phyloP scores from a whole-genome alignment of 1,284 basidiomycete genomes.

The Agroathelia rolfsii region DNA sequence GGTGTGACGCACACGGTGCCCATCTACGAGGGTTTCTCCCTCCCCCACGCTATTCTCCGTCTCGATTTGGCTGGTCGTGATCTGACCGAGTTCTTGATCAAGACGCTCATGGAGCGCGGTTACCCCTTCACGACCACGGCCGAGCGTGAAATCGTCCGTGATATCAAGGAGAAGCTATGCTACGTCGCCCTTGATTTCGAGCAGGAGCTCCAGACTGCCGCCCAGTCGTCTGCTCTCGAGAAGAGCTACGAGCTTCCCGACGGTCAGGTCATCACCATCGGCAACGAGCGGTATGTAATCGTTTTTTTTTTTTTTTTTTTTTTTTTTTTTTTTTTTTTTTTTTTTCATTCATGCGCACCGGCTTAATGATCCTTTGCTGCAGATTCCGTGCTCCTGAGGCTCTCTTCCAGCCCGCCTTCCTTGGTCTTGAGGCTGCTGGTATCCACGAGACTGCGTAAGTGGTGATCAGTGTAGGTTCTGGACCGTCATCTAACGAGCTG shows the following conservation, averaged over 20 bases:
- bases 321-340: slow-evolving; percentile 1
- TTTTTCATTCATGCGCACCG: slow-evolving; percentile 4
- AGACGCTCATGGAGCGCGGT: slow-evolving; percentile 89
- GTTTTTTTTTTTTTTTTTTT: neutral
- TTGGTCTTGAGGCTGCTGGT: slow-evolving; percentile 89
- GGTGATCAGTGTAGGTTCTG: neutral
- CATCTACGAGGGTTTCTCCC: slow-evolving; percentile 92
- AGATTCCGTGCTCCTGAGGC: slow-evolving; percentile 96
- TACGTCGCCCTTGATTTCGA: slow-evolving; percentile 97
- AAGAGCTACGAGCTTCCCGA: slow-evolving; percentile 96
- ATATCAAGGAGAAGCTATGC: slow-evolving; percentile 98
- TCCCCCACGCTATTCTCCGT: slow-evolving; percentile 91
- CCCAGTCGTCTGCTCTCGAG: slow-evolving; percentile 86
- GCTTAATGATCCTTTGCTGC: slow-evolving; percentile 9
- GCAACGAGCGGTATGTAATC: slow-evolving; percentile 73
- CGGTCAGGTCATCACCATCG: slow-evolving; percentile 94
- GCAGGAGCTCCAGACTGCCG: slow-evolving; percentile 90
- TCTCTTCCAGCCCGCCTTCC: slow-evolving; percentile 92
- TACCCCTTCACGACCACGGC: slow-evolving; percentile 93
- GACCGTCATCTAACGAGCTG: slow-evolving; percentile 1
- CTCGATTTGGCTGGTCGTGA: slow-evolving; percentile 94
- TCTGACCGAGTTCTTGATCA: slow-evolving; percentile 87
- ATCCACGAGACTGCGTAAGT: slow-evolving; percentile 90
- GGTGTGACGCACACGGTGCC: slow-evolving; percentile 92
- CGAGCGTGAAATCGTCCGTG: slow-evolving; percentile 92